Base-by-base conservation (phyloP, 1,284 basidiomycete genomes). In the Rhodotorula sp. region DNA sequence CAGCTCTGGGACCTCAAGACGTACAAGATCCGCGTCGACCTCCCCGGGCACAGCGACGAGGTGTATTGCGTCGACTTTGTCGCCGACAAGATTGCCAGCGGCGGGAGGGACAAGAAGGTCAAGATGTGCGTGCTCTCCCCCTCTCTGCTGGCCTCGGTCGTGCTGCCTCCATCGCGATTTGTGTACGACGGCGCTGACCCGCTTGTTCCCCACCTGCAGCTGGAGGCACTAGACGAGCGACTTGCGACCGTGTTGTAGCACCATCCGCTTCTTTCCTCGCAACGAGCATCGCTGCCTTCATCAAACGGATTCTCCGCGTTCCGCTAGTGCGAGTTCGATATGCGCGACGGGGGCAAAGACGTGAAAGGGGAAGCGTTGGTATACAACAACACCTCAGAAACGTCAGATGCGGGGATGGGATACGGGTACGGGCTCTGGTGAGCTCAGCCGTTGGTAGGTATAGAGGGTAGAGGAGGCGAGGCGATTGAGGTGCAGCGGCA, bases 61-160 rank as follows among this genome's bases (percentile, higher is more conserved):
- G 96, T 99, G 37, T 98, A 98, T 83, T 99, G 96, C 80, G 96
- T 99, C 32, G 94, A 97, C 81, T 97, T 96, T 80, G 93, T 97
- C 1, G 96, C 94, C 1, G 96, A 99, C 84, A 98, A 98, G 82
- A 88, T 98, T 44, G 94, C 97, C 72, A 96, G 93, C 80, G 97
- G 95, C 22, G 96, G 97, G 0, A 80, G 85, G 61, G 87, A 88
- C 76, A 85, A 85, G 81, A 84, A 83, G 37, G 84, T 87, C 67
- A 87, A 87, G 79, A 87, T 87, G 83, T 85, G 78, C 81, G 83
- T 81, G 17, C 17, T 19, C 17, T n/a, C 27, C 7, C 17, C 6
- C 17, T 41, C 37, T 19, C 55, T n/a, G 27, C 4, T 13, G 34
- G 19, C 22, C 19, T 2, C 13, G 2, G 22, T 37, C 3, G 32